Conservation (phyloP, 805 yeast genomes). For the Candida rishiriensis region DNA sequence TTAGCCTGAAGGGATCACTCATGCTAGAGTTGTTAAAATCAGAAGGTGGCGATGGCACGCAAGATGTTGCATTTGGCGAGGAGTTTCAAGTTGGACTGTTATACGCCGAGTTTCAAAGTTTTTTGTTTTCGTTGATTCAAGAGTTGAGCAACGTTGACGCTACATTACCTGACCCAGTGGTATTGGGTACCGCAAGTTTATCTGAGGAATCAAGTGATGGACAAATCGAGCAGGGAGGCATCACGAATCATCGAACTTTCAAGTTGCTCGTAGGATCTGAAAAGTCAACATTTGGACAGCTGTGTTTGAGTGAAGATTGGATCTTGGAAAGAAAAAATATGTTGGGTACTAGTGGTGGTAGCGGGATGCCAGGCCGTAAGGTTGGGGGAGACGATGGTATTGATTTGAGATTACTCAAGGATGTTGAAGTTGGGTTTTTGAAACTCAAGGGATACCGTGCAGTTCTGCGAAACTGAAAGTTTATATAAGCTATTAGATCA, state of each 20-base stretch:
- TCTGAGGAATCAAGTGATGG: not conserved
- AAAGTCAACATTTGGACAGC: constrained; percentile 9
- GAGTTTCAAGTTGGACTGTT: constrained; percentile 11
- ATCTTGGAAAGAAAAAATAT: constrained; percentile 13
- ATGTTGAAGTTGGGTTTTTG: constrained; percentile 23
- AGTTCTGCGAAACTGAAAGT: not conserved
- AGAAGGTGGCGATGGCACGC: not conserved
- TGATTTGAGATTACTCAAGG: constrained; percentile 17
- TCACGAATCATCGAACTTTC: constrained; percentile 9
- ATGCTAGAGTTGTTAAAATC: constrained; percentile 17
- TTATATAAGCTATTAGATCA: not conserved
- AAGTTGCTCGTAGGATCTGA: constrained; percentile 22
- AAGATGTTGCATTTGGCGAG: constrained; percentile 5
- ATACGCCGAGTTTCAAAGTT: constrained; percentile 24
- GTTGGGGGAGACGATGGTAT: constrained; percentile 6
- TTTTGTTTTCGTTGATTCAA: constrained; percentile 22
- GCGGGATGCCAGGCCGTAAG: not conserved
- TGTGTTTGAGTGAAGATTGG: constrained; percentile 21
- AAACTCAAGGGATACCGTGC: constrained; percentile 24
- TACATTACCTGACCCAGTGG: not conserved
- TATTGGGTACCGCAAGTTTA: too few relatives aligned
- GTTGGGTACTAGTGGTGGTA: not conserved
- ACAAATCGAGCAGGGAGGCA: not conserved
- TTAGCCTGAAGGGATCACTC: constrained; percentile 27
- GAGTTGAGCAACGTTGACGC: constrained; percentile 9